A percentile compares a stretch with the other conserved stretches of the same genome.
Conservation (phyloP, 2,329 filamentous ascomycete species). For the Pseudonectria buxi region DNA sequence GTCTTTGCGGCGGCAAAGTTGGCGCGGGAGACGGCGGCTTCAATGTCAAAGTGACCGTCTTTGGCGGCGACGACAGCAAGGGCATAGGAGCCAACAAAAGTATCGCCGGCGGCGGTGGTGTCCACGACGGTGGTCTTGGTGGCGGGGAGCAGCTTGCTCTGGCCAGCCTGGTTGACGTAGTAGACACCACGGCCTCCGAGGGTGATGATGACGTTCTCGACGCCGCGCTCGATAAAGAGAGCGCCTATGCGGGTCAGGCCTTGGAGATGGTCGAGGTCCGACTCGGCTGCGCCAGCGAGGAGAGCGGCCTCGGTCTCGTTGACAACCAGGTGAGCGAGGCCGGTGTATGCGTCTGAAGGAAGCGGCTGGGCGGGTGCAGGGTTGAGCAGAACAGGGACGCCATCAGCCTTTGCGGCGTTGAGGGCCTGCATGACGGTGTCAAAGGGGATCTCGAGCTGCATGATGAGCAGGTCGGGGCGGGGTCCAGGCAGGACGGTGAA, state of each 20-base stretch:
- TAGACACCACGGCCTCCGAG: conserved; percentile 75
- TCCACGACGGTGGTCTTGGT: conserved; percentile 74
- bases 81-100: conserved; percentile 85
- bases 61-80: conserved; percentile 56
- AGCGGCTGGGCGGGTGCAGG: conserved; percentile 70
- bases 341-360: conserved; percentile 57
- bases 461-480: conserved; percentile 57
- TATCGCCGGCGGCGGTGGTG: conserved; percentile 91
- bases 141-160: conserved; percentile 50
- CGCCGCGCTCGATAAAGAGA: conserved; percentile 62
- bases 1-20: conserved; percentile 36
- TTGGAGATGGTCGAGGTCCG: conserved; percentile 39
- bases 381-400: conserved; percentile 69
- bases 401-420: conserved; percentile 36
- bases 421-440: conserved; percentile 58
- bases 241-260: conserved; percentile 43
- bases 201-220: conserved; percentile 74
- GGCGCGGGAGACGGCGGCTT: conserved; percentile 51
- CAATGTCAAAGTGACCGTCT: conserved; percentile 42
- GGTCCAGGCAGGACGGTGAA: conserved; percentile 28
- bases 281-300: conserved; percentile 51
- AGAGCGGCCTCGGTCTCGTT: conserved; percentile 86
- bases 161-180: conserved; percentile 42
- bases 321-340: conserved; percentile 72
- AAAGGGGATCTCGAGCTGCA: conserved; percentile 73